Conservation (phyloP, 2,329 filamentous ascomycete genomes). For the Truncatella angustata region DNA sequence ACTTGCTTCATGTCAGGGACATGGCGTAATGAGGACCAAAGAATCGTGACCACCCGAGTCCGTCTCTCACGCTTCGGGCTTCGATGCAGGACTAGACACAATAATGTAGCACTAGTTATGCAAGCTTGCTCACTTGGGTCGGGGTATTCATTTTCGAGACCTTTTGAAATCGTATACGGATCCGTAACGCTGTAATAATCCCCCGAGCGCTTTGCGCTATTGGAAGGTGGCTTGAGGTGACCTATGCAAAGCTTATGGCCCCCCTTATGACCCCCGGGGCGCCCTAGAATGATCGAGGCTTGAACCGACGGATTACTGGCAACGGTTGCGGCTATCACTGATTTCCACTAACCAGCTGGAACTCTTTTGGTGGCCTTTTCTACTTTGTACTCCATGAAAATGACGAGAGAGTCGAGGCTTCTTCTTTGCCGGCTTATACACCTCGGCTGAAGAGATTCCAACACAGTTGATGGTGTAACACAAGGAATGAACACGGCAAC, state of each 20-base stretch:
- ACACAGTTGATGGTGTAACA: neutral
- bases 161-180: too few species aligned
- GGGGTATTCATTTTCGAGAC: too few species aligned
- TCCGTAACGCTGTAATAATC: neutral
- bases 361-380: too few species aligned
- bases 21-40: neutral
- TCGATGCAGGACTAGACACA: constrained; percentile 3
- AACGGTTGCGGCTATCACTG: too few species aligned
- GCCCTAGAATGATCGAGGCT: neutral
- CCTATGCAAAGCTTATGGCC: too few species aligned
- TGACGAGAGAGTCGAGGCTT: too few species aligned
- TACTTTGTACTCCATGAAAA: too few species aligned
- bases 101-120: neutral
- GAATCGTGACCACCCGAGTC: neutral
- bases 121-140: neutral
- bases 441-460: too few species aligned
- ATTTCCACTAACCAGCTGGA: too few species aligned
- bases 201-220: neutral
- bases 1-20: neutral
- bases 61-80: neutral
- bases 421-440: too few species aligned
- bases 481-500: neutral
- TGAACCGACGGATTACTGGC: too few species aligned
- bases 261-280: neutral
- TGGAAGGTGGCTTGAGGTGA: too few species aligned